These are phyloP conservation scores for Beauveria varroae DNA, from an alignment of 2,329 filamentous ascomycete genomes.

Conservation along the genomic window DNA sequence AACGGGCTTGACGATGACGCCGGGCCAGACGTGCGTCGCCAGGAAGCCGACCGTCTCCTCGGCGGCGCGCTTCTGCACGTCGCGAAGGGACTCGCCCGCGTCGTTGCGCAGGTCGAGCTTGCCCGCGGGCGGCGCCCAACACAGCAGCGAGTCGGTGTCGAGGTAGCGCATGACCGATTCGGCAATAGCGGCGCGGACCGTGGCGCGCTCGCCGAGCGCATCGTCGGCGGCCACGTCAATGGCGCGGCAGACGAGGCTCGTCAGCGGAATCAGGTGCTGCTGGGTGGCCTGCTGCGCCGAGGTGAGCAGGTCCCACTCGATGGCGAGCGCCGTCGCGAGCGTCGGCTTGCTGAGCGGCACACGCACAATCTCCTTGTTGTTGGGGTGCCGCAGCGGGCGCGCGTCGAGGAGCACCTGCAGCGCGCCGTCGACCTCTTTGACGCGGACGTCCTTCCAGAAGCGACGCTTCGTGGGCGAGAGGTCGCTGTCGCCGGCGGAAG, in stretches of 20 bases:
- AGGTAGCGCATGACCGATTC: slow-evolving; percentile 74
- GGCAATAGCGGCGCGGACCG: slow-evolving; percentile 56
- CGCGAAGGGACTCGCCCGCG: slow-evolving; percentile 54
- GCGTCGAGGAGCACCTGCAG: slow-evolving; percentile 66
- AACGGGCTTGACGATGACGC: slow-evolving; percentile 69
- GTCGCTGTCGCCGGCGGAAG: background rate
- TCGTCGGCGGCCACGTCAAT: slow-evolving; percentile 73
- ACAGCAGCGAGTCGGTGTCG: slow-evolving; percentile 85
- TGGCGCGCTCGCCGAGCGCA: slow-evolving; percentile 29
- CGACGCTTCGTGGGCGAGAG: slow-evolving; percentile 49
- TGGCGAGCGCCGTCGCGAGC: slow-evolving; percentile 75
- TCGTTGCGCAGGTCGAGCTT: slow-evolving; percentile 40
- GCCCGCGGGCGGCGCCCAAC: slow-evolving; percentile 62
- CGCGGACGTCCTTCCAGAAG: slow-evolving; percentile 81
- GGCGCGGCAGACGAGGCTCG: slow-evolving; percentile 74
- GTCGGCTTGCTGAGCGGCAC: slow-evolving; percentile 70
- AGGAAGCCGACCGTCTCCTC: slow-evolving; percentile 66
- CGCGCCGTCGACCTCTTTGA: slow-evolving; percentile 55
- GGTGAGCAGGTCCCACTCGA: slow-evolving; percentile 86
- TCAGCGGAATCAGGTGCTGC: slow-evolving; percentile 84
- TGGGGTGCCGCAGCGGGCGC: slow-evolving; percentile 70
- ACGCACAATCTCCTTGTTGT: slow-evolving; percentile 62
- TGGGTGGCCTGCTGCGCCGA: slow-evolving; percentile 78
- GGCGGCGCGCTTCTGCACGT: slow-evolving; percentile 63
- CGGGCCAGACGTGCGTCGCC: slow-evolving; percentile 71